Evolutionary conservation across 1,284 basidiomycete species (phyloP), one percentile per base, ranked within the genome.

Genomic region (Boletellus sp.): DNA sequence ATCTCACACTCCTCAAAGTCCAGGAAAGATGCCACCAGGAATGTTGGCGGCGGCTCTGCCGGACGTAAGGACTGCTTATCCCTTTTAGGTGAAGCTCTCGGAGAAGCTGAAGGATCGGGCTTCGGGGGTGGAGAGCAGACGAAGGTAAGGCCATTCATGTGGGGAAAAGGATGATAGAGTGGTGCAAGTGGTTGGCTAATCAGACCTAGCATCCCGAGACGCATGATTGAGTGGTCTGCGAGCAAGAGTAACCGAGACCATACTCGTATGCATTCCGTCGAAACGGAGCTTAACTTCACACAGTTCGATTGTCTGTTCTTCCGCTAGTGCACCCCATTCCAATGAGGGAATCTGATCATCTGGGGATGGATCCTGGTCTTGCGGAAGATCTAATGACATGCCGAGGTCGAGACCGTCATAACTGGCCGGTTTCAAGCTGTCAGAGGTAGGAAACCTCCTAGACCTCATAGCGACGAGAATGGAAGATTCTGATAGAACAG

Each of bases 391-490:
- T 8, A 79, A 61, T 6, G 74, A 58, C 15, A 80, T 62, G 19
- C 67, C 71, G 2, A 82, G 65, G 51, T 79, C 77, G 62, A 80
- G 71, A n/a, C 75, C 61, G 47, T 65, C 68, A 48, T 75, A 71
- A 11, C 67, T 59, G 18, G 68, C 57, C 7, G 56, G 39, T 46
- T 55, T 66, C 48, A 71, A 52, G 53, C 54, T 61, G 36, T 69
- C 69, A 22, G 63, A 52, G 44, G 60, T 58, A 19, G 80, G 80
- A 36, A 76, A 69, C 48, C 72, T 66, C 52, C 71, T 73, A 7
- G 84, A 83, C 47, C 81, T 79, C 58, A 79, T 85, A 7, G 88
- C 87, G 33, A 90, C 70, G 26, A 89, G 52, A 33, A 89, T 71
- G 8, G 82, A 77, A 6, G 73, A 65, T 44, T 86, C 86, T 87